phyloP scores from a whole-genome alignment of 2,329 filamentous ascomycete genomes.

The Aureobasidium vineae region DNA sequence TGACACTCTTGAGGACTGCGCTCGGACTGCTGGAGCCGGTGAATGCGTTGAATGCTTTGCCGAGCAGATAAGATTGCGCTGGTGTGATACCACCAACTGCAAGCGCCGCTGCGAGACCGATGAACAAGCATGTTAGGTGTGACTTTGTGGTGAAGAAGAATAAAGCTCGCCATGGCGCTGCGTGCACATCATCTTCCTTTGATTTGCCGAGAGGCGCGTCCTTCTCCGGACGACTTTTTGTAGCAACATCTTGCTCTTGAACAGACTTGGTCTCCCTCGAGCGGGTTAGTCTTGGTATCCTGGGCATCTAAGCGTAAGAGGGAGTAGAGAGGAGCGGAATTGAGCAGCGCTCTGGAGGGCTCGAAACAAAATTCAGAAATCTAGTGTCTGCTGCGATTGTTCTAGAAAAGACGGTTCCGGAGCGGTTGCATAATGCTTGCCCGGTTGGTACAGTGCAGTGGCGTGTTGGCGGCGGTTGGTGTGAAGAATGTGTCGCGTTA shows the following conservation, averaged over 20 bases:
- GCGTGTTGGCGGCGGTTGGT: constrained; percentile 10
- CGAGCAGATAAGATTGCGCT: constrained; percentile 66
- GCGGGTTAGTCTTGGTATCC: neutral
- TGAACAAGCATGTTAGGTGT: constrained; percentile 56
- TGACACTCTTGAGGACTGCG: constrained; percentile 57
- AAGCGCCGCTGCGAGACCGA: constrained; percentile 58
- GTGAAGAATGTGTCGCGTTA: constrained; percentile 25
- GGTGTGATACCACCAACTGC: constrained; percentile 64
- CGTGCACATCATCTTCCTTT: constrained; percentile 27
- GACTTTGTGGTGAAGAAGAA: constrained; percentile 69
- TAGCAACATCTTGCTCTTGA: constrained; percentile 4
- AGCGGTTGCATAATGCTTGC: neutral
- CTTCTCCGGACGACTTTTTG: neutral
- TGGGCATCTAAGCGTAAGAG: constrained; percentile 8
- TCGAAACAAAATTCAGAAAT: neutral
- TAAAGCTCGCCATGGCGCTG: constrained; percentile 54
- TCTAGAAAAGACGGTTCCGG: constrained; percentile 21
- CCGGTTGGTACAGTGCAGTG: constrained; percentile 6
- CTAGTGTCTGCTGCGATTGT: constrained; percentile 5
- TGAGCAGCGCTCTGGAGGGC: neutral
- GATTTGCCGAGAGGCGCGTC: neutral
- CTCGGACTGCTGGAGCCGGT: constrained; percentile 61
- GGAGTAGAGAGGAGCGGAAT: neutral
- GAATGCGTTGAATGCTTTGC: constrained; percentile 71
- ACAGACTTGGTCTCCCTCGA: neutral